phyloP scores from a whole-genome alignment of 2,329 filamentous ascomycete genomes.

The Xylaria multiplex region DNA sequence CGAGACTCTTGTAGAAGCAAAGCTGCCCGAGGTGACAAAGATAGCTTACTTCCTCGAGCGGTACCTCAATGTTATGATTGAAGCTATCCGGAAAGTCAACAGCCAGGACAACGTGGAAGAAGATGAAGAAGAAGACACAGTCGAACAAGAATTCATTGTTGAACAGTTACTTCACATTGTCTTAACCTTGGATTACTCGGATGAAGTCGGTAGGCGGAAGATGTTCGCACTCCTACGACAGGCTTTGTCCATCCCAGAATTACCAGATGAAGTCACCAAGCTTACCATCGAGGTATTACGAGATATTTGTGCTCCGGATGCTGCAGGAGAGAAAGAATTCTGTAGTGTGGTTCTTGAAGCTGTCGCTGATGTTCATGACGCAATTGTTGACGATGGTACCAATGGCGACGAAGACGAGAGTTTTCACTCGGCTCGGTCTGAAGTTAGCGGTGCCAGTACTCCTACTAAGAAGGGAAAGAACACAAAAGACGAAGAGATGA shows the following conservation, averaged over 20 bases:
- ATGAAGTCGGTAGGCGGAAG: slow-evolving; percentile 92
- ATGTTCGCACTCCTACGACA: slow-evolving; percentile 94
- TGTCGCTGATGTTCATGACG: slow-evolving; percentile 95
- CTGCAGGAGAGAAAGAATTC: slow-evolving; percentile 81
- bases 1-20: slow-evolving; percentile 83
- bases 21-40: slow-evolving; percentile 92
- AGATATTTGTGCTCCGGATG: slow-evolving; percentile 80
- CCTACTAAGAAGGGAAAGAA: slow-evolving; percentile 60
- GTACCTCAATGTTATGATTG: slow-evolving; percentile 76
- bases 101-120: slow-evolving; percentile 65
- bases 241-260: slow-evolving; percentile 82
- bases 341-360: slow-evolving; percentile 89
- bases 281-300: slow-evolving; percentile 84
- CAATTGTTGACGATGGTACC: slow-evolving; percentile 76
- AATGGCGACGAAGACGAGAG: slow-evolving; percentile 74
- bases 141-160: slow-evolving; percentile 93
- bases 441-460: slow-evolving; percentile 75
- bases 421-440: slow-evolving; percentile 92
- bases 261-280: slow-evolving; percentile 93
- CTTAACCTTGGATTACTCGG: slow-evolving; percentile 93
- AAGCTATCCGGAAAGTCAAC: slow-evolving; percentile 68
- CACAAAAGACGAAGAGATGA: slow-evolving; percentile 56
- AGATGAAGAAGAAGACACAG: slow-evolving; percentile 79
- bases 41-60: slow-evolving; percentile 87
- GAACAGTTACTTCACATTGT: slow-evolving; percentile 95